phyloP scores from a whole-genome alignment of 208 protist genomes.

The Leptomonas pyrrhocoris region DNA sequence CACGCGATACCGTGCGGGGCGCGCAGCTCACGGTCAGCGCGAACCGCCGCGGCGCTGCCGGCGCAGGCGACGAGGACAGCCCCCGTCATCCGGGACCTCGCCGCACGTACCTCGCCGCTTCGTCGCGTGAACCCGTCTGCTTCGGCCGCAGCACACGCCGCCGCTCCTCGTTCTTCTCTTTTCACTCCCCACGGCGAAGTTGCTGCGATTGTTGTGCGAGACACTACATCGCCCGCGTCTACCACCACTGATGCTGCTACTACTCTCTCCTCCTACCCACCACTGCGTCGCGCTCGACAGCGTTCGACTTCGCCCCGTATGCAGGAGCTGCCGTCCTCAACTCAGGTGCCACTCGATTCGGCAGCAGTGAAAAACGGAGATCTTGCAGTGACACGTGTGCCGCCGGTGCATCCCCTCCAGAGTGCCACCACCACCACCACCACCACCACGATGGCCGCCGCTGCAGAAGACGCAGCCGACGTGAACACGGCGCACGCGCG shows the following conservation, averaged over 20 bases:
- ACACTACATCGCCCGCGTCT: no score
- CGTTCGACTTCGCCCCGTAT: neutral
- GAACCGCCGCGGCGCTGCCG: slow-evolving; percentile 2
- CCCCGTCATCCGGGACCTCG: neutral
- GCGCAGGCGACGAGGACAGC: neutral
- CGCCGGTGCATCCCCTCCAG: neutral
- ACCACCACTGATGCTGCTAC: neutral
- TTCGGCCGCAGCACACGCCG: no score
- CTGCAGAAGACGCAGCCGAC: neutral
- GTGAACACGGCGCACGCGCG: neutral
- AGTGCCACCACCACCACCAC: neutral
- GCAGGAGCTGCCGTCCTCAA: slow-evolving; percentile 10
- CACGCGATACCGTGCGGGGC: neutral
- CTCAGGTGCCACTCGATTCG: neutral
- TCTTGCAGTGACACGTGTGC: neutral
- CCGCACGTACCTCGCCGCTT: no score
- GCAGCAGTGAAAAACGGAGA: no score
- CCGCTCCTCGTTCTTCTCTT: no score
- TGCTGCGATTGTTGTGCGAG: no score
- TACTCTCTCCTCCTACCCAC: neutral
- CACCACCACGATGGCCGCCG: neutral
- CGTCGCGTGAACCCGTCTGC: no score
- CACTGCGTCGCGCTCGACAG: neutral
- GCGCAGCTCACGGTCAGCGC: neutral
- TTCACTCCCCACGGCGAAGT: no score